Evolutionary conservation across 1,139 yeast genomes (phyloP), one percentile per base, ranked within the genome.

Genomic region (Casaregolazyma lundiana): DNA sequence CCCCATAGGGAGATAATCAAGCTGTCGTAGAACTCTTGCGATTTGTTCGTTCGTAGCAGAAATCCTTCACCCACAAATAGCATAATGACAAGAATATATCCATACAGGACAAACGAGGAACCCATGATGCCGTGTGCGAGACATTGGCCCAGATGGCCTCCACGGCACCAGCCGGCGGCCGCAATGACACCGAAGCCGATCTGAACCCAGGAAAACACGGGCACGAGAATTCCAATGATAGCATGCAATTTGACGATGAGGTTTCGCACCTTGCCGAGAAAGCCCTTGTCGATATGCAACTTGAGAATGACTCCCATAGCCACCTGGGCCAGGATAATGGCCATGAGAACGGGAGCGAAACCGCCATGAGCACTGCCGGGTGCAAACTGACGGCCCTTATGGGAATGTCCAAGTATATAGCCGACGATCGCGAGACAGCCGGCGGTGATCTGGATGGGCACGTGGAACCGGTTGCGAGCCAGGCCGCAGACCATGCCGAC

Each of bases 71-170:
- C 75, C 7, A 75, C 67, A n/a, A 80, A 75, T 48, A 90, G 71
- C 59, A 87, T 81, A 58, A 81, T 63, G 2, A 79, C 65, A 54
- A 87, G 72, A 7, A 87, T 66, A 53, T 83, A 81, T 6, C 96
- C 95, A 63, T 90, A 90, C 3, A 75, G 67, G 11, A 90, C 76
- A 57, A 90, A 90, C 0, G 95, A 83, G 17, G 88, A 76, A 0
- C 97, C 97, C 97, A 90, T 90, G 52, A 90, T 86, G 5, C 96
- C 97, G 64, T 90, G 97, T 0, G 97, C 97, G 41, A 89, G 76
- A 64, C 97, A 90, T 67, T 90, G 97, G 16, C 97, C 97, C 58
- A 90, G 71, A 69, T 88, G 78, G 49, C 70, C 63, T 59, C 81
- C 78, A 66, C 88, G 75, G 62, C 89, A 78, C 76, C 89, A 90